Percentiles rank a stretch among this genome's conserved stretches.
phyloP scores from a whole-genome alignment of 2,329 filamentous ascomycete genomes.

The Tolypocladium inflatum region DNA sequence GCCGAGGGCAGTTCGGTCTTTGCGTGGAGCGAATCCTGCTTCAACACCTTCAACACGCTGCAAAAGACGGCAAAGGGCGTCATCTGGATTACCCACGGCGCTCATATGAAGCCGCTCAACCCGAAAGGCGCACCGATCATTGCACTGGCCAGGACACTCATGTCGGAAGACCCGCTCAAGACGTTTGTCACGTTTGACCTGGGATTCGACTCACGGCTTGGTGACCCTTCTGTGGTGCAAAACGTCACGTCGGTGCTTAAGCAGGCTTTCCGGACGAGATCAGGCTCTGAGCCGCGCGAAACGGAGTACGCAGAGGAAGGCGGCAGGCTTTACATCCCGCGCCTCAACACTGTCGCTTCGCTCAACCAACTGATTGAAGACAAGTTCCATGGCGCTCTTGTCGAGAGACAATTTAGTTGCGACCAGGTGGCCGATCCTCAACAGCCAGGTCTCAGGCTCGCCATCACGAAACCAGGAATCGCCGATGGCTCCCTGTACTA shows the following conservation, averaged over 20 bases:
- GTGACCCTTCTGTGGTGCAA: constrained; percentile 3
- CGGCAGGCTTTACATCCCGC: constrained; percentile 31
- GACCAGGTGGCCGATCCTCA: not conserved
- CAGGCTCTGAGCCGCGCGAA: constrained; percentile 17
- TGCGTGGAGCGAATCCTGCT: constrained; percentile 27
- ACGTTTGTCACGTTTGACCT: constrained; percentile 35
- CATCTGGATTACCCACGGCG: constrained; percentile 38
- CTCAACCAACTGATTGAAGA: constrained; percentile 37
- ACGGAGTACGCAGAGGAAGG: constrained; percentile 32
- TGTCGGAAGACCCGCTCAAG: constrained; percentile 38
- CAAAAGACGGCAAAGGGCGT: constrained; percentile 26
- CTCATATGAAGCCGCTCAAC: constrained; percentile 22
- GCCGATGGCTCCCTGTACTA: constrained; percentile 15
- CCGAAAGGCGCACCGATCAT: constrained; percentile 30
- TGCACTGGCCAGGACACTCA: constrained; percentile 36
- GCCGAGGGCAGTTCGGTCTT: constrained; percentile 21
- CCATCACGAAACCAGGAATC: constrained; percentile 15
- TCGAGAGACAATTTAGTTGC: constrained; percentile 10
- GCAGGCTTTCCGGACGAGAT: constrained; percentile 10
- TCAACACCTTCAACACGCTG: constrained; percentile 29
- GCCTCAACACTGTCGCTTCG: constrained; percentile 26
- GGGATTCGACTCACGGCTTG: constrained; percentile 10
- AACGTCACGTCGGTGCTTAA: constrained; percentile 16
- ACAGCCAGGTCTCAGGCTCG: constrained; percentile 11
- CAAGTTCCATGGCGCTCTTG: not conserved